Base-by-base conservation (phyloP, 352 stramenopile species). In the Phytopythium delawarense region DNA sequence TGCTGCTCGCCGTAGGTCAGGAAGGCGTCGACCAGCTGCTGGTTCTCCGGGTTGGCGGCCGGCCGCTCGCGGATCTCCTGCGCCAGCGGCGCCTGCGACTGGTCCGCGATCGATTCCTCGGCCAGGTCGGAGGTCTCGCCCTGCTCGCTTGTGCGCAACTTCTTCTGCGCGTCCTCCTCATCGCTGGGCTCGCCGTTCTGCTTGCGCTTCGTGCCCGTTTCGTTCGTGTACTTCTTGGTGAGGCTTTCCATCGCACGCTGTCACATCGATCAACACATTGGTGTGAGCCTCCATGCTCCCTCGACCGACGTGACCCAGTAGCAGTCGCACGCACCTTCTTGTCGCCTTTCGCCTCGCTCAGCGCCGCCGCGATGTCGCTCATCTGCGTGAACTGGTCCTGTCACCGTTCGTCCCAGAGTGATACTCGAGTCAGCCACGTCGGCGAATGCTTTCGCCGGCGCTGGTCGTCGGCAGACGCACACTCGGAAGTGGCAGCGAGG, bases 11-110 rank as follows among this genome's bases (percentile, higher is more conserved):
- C 84, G 40, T 91, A 93, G 20, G 77, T 71, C 1, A 76, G 63
- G 56, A 93, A 91, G 8, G 77, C 84, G 59, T 93, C 76, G 34
- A 91, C 81, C 20, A 93, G 78, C 64, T 88, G 87, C 45, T 93
- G 84, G 65, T 93, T 93, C 1, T 72, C 75, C 3, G 66, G 16
- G 18, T 80, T 77, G 5, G 39, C 53, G 1, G 79, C 81, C 18
- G 79, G 82, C 39, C 70, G 51, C 23, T 78, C 68, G 15, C 75
- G 75, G 37, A 71, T 67, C 69, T 90, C 78, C 61, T 89, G 71
- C 0, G 81, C 67, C n/a, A 93, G 34, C 18, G 70, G 69, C 8
- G 80, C 65, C 1, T 79, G 84, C 58, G 88, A 89, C 70, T 88
- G 79, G 1, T 68, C 72, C 20, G 79, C 62, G 18, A 48, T 23